These are phyloP conservation scores for Xylaria sp. DNA, from an alignment of 2,329 filamentous ascomycete species.

Conservation along the genomic window DNA sequence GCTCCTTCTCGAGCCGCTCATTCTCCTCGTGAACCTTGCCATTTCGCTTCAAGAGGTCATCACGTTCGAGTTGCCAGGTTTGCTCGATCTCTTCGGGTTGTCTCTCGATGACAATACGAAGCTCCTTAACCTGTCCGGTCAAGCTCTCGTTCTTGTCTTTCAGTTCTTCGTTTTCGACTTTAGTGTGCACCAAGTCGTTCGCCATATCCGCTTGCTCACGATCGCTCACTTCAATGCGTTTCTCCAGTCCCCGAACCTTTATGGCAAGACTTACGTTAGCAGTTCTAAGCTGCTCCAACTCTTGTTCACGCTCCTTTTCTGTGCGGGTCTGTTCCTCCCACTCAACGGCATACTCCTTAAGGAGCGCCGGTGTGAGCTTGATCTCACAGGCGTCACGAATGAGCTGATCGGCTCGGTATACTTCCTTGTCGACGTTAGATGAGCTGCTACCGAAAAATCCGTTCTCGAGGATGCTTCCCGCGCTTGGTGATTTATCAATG, in stretches of 20 bases:
- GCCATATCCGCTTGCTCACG: conserved; percentile 86
- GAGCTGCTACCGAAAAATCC: conserved; percentile 95
- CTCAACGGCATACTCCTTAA: conserved; percentile 75
- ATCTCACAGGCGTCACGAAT: conserved; percentile 89
- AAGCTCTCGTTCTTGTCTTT: conserved; percentile 85
- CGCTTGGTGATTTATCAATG: conserved; percentile 87
- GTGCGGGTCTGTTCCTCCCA: conserved; percentile 87
- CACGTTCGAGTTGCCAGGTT: conserved; percentile 76
- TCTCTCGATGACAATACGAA: conserved; percentile 79
- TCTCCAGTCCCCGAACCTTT: conserved; percentile 79
- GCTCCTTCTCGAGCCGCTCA: conserved; percentile 76
- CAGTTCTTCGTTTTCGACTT: conserved; percentile 88
- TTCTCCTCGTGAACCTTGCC: conserved; percentile 94
- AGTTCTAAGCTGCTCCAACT: conserved; percentile 67
- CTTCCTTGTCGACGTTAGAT: conserved; percentile 84
- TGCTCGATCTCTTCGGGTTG: conserved; percentile 86
- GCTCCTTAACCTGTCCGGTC: conserved; percentile 75
- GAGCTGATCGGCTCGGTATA: conserved; percentile 90
- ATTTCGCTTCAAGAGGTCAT: conserved; percentile 87
- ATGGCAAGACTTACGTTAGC: conserved; percentile 63
- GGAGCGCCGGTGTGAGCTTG: conserved; percentile 74
- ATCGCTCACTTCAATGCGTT: conserved; percentile 82
- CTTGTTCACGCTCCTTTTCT: conserved; percentile 76
- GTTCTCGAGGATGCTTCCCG: conserved; percentile 89
- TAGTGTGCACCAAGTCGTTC: conserved; percentile 83